These are phyloP conservation scores for Hypoxylon sp. DNA, from an alignment of 2,329 filamentous ascomycete genomes.

Conservation along the genomic window DNA sequence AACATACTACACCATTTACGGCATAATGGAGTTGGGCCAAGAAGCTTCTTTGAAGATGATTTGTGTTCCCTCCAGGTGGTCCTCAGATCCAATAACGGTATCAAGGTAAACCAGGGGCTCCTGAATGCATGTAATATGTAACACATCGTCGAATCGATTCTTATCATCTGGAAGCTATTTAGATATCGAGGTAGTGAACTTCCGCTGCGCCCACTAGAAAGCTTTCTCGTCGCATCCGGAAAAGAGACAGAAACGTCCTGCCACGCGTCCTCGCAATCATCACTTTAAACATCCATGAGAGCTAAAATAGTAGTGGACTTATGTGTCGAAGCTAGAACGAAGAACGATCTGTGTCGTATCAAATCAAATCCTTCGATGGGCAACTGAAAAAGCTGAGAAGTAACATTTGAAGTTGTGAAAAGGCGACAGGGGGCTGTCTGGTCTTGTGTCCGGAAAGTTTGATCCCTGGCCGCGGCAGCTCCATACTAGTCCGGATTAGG, in stretches of 20 bases:
- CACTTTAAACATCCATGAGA: conserved; percentile 4
- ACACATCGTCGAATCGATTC: conserved; percentile 14
- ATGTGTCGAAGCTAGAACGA: conserved; percentile 5
- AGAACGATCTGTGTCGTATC: conserved; percentile 17
- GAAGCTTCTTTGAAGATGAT: conserved; percentile 10
- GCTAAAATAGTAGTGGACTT: conserved; percentile 15
- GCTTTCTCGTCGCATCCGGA: conserved; percentile 10
- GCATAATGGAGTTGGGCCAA: conserved; percentile 31
- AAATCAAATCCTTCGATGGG: conserved; percentile 27
- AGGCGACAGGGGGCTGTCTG: conserved; percentile 45
- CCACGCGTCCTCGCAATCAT: conserved; percentile 30
- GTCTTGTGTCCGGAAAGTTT: conserved; percentile 42
- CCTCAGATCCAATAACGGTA: conserved; percentile 12
- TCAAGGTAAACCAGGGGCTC: background rate
- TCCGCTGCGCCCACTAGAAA: background rate
- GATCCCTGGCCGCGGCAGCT: conserved; percentile 44
- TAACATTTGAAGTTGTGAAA: conserved; percentile 18
- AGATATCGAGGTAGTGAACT: background rate
- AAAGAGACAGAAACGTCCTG: conserved; percentile 26
- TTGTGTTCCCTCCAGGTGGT: conserved; percentile 4
- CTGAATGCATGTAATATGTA: background rate
- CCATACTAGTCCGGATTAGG: conserved; percentile 45
- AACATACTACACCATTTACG: conserved; percentile 15
- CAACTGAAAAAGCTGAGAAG: conserved; percentile 23
- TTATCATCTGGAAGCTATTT: conserved; percentile 11